Evolutionary conservation across 352 stramenopile species (phyloP), one percentile per base, ranked within the genome.

Genomic region (Phytophthora vignae): DNA sequence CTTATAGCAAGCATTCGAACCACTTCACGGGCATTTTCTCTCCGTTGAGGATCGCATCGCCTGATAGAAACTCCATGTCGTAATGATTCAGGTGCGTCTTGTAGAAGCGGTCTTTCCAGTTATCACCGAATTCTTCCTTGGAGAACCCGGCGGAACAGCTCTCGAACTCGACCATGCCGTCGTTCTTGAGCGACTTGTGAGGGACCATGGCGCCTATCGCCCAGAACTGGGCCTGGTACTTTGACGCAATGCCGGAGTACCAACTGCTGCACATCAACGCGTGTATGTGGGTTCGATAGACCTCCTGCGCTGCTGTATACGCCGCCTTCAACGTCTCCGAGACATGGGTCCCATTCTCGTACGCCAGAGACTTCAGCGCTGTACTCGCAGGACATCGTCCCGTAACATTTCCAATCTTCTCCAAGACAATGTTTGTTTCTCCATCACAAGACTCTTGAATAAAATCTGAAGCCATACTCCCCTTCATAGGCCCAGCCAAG

Each of bases 81-180:
- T 72, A 62, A 69, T 90, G 79, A 49, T 89, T 90, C 25, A 89
- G 64, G 36, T 74, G 74, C 9, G 81, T 81, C 40, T 75, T 55
- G 64, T 89, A 90, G 57, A 85, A 83, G 6, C 42, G 48, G 17
- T 66, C 69, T 1, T 29, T 53, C 60, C 81, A 88, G 29, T 22
- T 70, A 29, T 69, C 70, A 29, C 69, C 61, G 52, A 84, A 88
- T 19, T 72, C 61, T 9, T 54, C 60, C 4, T 56, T 52, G 0
- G 71, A n/a, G 5, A 87, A 65, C 8, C 79, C 79, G 3, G 22
- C 71, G 3, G 59, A 29, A 54, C 79, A 90, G 64, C 77, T 88
- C 19, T 82, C 40, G 48, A 74, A 87, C 60, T 87, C 80, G 9
- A 90, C 69, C 44, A 80, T 74, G 14, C 73, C 73, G 14, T 77